Evolutionary conservation across 345 rosid species (phyloP).

Genomic region (Eucalyptus pauciflora): DNA sequence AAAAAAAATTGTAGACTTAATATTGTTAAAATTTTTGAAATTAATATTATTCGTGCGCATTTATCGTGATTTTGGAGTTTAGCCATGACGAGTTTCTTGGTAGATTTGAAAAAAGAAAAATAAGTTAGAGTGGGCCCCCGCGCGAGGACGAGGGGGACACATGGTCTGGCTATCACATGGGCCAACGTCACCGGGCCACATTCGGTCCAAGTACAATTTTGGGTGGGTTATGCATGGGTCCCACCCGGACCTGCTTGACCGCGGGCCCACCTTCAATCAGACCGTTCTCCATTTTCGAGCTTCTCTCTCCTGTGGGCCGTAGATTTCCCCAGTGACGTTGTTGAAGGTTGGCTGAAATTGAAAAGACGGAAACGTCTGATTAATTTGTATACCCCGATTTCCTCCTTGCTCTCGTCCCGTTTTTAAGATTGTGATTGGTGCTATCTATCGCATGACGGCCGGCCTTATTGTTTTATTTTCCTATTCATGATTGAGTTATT

Average conservation of each 20-base stretch:
- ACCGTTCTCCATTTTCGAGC: neutral
- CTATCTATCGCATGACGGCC: neutral
- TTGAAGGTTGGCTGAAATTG: neutral
- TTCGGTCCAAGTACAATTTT: neutral
- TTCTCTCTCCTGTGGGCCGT: neutral
- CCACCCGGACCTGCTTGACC: neutral
- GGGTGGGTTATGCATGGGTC: neutral
- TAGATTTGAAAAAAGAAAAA: neutral
- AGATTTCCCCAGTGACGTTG: neutral
- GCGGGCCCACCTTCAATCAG: neutral
- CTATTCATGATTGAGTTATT: neutral
- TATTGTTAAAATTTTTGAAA: no score
- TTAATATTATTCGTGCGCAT: neutral
- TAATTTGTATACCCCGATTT: neutral
- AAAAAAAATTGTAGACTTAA: no score
- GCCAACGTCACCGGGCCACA: neutral
- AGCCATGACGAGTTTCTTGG: neutral
- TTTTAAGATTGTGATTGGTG: neutral
- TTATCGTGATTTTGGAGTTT: neutral
- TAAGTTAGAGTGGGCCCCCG: neutral
- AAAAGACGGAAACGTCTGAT: neutral
- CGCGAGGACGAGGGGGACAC: neutral
- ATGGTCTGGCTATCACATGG: neutral
- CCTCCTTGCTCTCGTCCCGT: neutral
- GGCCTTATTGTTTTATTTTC: neutral